Evolutionary conservation across 768 basidiomycete species (phyloP).

Genomic region (Austroboletus eburneus): DNA sequence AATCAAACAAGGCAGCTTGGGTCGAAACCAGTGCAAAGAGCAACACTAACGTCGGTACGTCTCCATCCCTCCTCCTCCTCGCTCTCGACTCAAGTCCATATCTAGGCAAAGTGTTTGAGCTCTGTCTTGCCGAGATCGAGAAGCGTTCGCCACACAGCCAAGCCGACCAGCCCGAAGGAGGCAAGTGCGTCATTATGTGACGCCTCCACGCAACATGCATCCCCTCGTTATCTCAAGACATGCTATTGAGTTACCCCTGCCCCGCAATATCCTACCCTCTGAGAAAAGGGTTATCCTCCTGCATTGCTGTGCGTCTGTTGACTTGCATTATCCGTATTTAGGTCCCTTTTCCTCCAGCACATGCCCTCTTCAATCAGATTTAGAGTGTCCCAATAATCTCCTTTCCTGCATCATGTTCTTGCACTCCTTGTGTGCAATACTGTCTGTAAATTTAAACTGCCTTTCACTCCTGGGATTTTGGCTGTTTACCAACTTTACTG

Average conservation of each 20-base stretch:
- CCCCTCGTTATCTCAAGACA: slow-evolving; percentile 17
- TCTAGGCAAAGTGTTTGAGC: slow-evolving; percentile 77
- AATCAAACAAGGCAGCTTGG: slow-evolving; percentile 69
- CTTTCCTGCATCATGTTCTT: slow-evolving; percentile 20
- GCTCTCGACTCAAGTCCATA: neutral
- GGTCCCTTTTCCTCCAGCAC: slow-evolving; percentile 19
- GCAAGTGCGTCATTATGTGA: slow-evolving; percentile 57
- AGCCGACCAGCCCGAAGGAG: slow-evolving; percentile 38
- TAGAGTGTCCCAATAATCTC: slow-evolving; percentile 33
- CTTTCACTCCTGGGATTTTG: slow-evolving; percentile 23
- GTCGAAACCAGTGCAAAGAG: slow-evolving; percentile 88
- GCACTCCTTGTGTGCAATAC: slow-evolving; percentile 22
- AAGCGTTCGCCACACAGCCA: slow-evolving; percentile 56
- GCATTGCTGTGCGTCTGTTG: slow-evolving; percentile 29
- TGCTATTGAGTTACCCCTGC: slow-evolving; percentile 30
- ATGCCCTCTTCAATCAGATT: slow-evolving; percentile 17
- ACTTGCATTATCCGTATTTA: slow-evolving; percentile 37
- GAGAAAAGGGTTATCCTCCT: slow-evolving; percentile 17
- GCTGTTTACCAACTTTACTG: slow-evolving; percentile 29
- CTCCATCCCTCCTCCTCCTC: neutral
- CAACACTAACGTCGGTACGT: slow-evolving; percentile 85
- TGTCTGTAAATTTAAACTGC: slow-evolving; percentile 34
- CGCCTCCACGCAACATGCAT: slow-evolving; percentile 8
- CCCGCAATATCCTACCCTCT: slow-evolving; percentile 29
- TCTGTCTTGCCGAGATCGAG: slow-evolving; percentile 81